These are phyloP conservation scores for Saturnispora sekii DNA, from an alignment of 805 yeast species.

Conservation along the genomic window DNA sequence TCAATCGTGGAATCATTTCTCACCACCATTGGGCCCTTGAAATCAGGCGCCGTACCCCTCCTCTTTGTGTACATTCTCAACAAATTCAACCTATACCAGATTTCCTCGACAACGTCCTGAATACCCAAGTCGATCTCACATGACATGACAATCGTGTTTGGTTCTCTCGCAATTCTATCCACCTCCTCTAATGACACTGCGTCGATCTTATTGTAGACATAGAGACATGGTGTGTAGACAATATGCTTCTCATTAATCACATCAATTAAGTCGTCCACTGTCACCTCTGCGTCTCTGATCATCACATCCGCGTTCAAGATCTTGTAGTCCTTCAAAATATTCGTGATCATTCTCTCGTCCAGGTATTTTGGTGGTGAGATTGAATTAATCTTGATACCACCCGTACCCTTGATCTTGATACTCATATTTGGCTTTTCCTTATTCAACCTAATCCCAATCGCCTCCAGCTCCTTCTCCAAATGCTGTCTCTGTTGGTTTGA, in stretches of 20 bases:
- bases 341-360: slow-evolving; percentile 69
- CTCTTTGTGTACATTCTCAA: slow-evolving; percentile 80
- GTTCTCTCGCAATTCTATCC: slow-evolving; percentile 84
- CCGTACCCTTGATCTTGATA: slow-evolving; percentile 72
- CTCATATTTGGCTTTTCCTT: slow-evolving; percentile 72
- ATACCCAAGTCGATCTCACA: slow-evolving; percentile 84
- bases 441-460: slow-evolving; percentile 88
- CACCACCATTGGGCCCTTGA: slow-evolving; percentile 86
- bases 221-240: slow-evolving; percentile 81
- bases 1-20: slow-evolving; percentile 70
- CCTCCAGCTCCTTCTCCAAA: slow-evolving; percentile 80
- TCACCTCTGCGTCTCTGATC: slow-evolving; percentile 77
- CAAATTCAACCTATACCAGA: slow-evolving; percentile 81
- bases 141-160: slow-evolving; percentile 88
- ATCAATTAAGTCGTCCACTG: slow-evolving; percentile 91
- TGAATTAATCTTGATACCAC: slow-evolving; percentile 81
- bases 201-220: slow-evolving; percentile 91
- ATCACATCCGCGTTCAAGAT: slow-evolving; percentile 91
- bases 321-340: slow-evolving; percentile 75
- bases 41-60: slow-evolving; percentile 73
- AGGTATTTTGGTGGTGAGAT: slow-evolving; percentile 74
- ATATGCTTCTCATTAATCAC: slow-evolving; percentile 81
- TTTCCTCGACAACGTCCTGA: slow-evolving; percentile 81
- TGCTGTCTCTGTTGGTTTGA: slow-evolving; percentile 82
- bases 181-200: slow-evolving; percentile 93